Conservation (phyloP, 1,139 yeast genomes). For the Wickerhamomyces sp. region DNA sequence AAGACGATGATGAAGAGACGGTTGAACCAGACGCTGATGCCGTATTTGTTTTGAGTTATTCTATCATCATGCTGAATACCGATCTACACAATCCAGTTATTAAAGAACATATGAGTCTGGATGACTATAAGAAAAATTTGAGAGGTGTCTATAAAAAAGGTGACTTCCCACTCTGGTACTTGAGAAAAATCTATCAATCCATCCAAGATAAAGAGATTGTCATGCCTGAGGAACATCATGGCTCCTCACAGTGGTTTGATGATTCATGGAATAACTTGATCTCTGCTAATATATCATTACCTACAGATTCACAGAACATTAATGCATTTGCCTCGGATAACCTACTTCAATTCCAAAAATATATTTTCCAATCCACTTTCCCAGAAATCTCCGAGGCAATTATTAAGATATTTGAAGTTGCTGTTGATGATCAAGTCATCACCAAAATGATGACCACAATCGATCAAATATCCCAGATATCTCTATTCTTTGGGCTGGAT, state of each 20-base stretch:
- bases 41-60: conserved; percentile 66
- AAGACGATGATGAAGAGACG: conserved; percentile 38
- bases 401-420: conserved; percentile 74
- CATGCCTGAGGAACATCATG: conserved; percentile 96
- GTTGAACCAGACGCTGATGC: conserved; percentile 71
- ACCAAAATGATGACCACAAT: conserved; percentile 82
- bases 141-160: conserved; percentile 69
- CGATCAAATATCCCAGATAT: conserved; percentile 77
- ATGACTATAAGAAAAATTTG: conserved; percentile 73
- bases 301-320: conserved; percentile 24
- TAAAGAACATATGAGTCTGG: conserved; percentile 82
- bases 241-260: conserved; percentile 83
- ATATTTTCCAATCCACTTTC: conserved; percentile 44
- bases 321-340: conserved; percentile 26
- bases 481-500: conserved; percentile 55
- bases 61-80: conserved; percentile 73
- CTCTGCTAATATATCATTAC: conserved; percentile 39
- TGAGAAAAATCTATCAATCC: conserved; percentile 73
- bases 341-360: conserved; percentile 52
- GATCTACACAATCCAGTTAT: conserved; percentile 77
- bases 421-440: conserved; percentile 85
- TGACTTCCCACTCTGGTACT: conserved; percentile 84
- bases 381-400: conserved; percentile 62
- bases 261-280: conserved; percentile 88
- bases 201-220: conserved; percentile 86